phyloP scores from a whole-genome alignment of 495 filamentous ascomycete species.

The Daldinia concentrica region DNA sequence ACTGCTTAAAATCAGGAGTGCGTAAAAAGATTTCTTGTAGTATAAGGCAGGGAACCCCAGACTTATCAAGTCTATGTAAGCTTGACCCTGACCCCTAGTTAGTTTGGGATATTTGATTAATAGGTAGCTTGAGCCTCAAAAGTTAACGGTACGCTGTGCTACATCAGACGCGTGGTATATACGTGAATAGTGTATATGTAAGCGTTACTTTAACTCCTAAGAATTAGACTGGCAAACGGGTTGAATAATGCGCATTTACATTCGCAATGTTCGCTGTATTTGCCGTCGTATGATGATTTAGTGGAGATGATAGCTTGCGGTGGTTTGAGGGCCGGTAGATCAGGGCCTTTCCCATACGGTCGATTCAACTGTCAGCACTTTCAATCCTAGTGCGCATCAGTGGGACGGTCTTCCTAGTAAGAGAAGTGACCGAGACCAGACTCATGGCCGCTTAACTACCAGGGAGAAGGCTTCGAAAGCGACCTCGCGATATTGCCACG shows the following conservation, averaged over 20 bases:
- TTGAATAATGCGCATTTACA: not conserved
- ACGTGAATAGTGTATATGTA: not conserved
- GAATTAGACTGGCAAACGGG: not conserved
- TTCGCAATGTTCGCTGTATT: not conserved
- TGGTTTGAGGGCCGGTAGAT: slow-evolving; percentile 1
- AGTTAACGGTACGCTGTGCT: slow-evolving; percentile 8
- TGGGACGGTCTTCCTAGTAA: slow-evolving; percentile 20
- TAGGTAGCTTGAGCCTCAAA: slow-evolving; percentile 36
- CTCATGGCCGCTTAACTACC: not conserved
- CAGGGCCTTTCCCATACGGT: slow-evolving; percentile 5
- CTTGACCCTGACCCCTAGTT: slow-evolving; percentile 19
- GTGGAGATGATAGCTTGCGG: not conserved
- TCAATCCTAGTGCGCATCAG: slow-evolving; percentile 30
- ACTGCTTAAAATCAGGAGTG: not conserved
- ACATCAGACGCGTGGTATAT: not conserved
- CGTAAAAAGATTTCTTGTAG: slow-evolving; percentile 1
- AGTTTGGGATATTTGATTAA: slow-evolving; percentile 15
- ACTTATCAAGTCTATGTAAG: not conserved
- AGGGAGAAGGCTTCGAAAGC: not conserved
- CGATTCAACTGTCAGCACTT: slow-evolving; percentile 33
- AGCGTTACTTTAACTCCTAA: not conserved
- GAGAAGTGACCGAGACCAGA: slow-evolving; percentile 21
- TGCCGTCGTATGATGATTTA: not conserved
- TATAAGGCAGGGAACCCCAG: slow-evolving; percentile 9
- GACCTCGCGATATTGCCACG: not conserved